phyloP scores from a whole-genome alignment of 83 land plant species.

The Isoetes engelmannii region DNA sequence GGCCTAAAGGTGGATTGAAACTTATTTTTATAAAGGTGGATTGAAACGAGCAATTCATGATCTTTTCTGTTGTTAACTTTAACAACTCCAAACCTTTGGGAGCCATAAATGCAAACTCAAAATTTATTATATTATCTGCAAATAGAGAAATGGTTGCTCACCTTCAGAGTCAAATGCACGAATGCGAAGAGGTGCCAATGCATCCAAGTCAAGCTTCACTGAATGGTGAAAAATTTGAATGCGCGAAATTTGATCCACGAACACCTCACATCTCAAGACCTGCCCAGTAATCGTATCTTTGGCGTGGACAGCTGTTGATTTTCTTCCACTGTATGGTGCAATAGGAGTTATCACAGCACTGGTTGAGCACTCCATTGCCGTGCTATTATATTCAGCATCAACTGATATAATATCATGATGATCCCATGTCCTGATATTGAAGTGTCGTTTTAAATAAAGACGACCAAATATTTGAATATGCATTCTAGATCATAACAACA shows the following conservation, averaged over 20 bases:
- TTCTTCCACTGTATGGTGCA: slow-evolving; percentile 71
- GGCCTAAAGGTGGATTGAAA: too few relatives aligned
- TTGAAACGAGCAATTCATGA: too few relatives aligned
- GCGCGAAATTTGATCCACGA: slow-evolving; percentile 71
- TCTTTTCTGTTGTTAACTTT: too few relatives aligned
- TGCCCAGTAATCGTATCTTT: slow-evolving; percentile 58
- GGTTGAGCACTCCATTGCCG: slow-evolving; percentile 55
- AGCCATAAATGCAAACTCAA: too few relatives aligned
- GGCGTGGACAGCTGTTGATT: slow-evolving; percentile 86
- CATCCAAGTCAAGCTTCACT: slow-evolving; percentile 85
- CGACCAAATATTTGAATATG: neutral
- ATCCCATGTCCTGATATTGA: slow-evolving; percentile 79
- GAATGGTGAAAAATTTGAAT: slow-evolving; percentile 91
- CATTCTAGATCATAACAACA: neutral
- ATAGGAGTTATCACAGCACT: slow-evolving; percentile 83
- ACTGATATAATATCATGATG: slow-evolving; percentile 84
- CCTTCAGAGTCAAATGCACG: slow-evolving; percentile 94
- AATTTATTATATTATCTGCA: neutral
- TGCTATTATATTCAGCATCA: slow-evolving; percentile 70
- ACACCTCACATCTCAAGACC: slow-evolving; percentile 85
- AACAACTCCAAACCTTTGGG: too few relatives aligned
- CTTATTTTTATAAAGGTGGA: too few relatives aligned
- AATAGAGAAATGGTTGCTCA: slow-evolving; percentile 11
- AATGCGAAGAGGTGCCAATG: slow-evolving; percentile 71
- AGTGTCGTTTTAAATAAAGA: neutral